Conservation (phyloP, 176 grass and related monocot genomes). For the Avena sativa region DNA sequence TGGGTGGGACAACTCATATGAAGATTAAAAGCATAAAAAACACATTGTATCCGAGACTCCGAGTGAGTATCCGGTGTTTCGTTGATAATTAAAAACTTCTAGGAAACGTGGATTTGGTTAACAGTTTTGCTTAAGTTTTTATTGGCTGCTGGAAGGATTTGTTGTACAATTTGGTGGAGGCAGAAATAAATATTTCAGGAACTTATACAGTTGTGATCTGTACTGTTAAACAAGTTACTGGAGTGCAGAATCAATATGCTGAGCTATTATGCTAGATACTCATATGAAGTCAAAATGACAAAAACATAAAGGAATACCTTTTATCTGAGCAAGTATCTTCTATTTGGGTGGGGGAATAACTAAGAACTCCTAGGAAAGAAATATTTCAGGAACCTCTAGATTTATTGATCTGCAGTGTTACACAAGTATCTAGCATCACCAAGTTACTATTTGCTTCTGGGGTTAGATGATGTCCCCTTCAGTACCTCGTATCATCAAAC, state of each 20-base stretch:
- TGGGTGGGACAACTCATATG: background rate
- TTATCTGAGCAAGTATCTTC: background rate
- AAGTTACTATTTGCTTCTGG: constrained; percentile 25
- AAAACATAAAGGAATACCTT: background rate
- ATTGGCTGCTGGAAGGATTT: background rate
- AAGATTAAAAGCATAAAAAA: background rate
- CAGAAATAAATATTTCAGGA: no score
- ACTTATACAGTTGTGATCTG: no score
- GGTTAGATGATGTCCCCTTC: constrained; percentile 4
- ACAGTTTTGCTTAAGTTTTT: background rate
- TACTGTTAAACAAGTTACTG: no score
- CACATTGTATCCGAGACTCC: no score
- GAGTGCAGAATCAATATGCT: no score
- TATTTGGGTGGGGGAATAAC: background rate
- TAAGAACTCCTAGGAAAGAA: background rate
- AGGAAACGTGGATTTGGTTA: no score
- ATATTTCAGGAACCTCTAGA: background rate
- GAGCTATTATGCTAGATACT: no score
- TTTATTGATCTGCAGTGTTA: constrained; percentile 13
- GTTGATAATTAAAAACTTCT: no score
- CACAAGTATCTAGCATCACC: constrained; percentile 4
- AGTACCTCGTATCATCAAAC: background rate
- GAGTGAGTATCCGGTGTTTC: no score
- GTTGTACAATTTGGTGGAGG: background rate
- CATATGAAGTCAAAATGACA: background rate